Evolutionary conservation across 495 filamentous ascomycete species (phyloP), one percentile per base, ranked within the genome.

Genomic region (Hypoxylon perforatum): DNA sequence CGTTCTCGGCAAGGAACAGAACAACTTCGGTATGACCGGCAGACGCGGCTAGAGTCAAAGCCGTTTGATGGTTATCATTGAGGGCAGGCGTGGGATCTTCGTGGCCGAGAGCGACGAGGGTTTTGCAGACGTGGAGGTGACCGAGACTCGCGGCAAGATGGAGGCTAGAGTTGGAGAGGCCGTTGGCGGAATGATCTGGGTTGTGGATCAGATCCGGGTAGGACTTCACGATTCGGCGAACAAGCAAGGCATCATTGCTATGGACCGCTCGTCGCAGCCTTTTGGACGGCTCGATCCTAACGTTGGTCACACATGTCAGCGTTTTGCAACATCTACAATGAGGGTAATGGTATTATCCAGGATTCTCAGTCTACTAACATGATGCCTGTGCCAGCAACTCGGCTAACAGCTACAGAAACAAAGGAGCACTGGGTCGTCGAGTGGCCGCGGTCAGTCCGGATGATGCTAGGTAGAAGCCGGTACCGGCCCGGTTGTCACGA

Each of bases 121-220:
- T 66, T 48, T 76, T 73, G 73, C 84, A 85, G 63, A 93, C 88
- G 14, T 83, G 72, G 11, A 87, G 75, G 67, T 87, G 83, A n/a
- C 91, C 91, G 47, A 90, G 82, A 28, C 82, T 80, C 22, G 88
- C 88, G 25, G 91, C 88, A 8, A 95, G 83, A 75, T 96, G 92
- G 10, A 96, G 83, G 46, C 85, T 90, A 12, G 92, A 93, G 75
- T 93, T 93, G 67, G 83, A 82, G 54, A 81, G 74, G 51, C 82
- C 83, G 17, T 73, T 79, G 21, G 73, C 70, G 6, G 80, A 79
- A 71, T 83, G 81, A 74, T 93, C 90, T 1, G 91, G 89, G 73
- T 92, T 92, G 70, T 86, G 85, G n/a, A 95, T 81, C 56, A 86
- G 82, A 50, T 75, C 63, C 0, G 87, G 89, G 69, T 93, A 85